These are phyloP conservation scores for Datisca glomerata DNA, from an alignment of 306 rosid species.

Conservation along the genomic window DNA sequence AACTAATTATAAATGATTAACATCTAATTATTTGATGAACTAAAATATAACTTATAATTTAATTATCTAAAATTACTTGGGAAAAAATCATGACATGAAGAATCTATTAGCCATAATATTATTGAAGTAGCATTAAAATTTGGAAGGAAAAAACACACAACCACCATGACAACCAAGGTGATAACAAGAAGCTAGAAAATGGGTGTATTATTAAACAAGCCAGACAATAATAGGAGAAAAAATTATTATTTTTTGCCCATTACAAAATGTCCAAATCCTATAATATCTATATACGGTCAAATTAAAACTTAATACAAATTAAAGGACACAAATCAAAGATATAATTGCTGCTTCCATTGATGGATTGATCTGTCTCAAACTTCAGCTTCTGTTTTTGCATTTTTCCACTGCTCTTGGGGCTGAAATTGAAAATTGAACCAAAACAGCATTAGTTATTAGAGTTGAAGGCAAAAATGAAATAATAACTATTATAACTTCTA, in stretches of 20 bases:
- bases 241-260: slow-evolving; percentile 67
- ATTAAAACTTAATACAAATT: slow-evolving; percentile 16
- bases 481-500: background rate
- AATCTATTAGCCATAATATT: too few relatives aligned
- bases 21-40: too few relatives aligned
- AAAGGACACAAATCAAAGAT: slow-evolving; percentile 42
- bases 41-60: too few relatives aligned
- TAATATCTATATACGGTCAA: slow-evolving; percentile 50
- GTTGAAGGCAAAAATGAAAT: too few relatives aligned
- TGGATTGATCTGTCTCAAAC: slow-evolving; percentile 15
- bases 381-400: slow-evolving; percentile 96
- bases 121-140: too few relatives aligned
- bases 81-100: too few relatives aligned
- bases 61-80: too few relatives aligned
- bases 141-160: background rate
- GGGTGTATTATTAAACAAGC: slow-evolving; percentile 34
- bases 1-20: background rate
- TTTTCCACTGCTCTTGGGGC: slow-evolving; percentile 99
- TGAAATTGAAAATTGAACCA: slow-evolving; percentile 24
- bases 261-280: slow-evolving; percentile 32
- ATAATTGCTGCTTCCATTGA: slow-evolving; percentile 7
- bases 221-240: slow-evolving; percentile 35
- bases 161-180: slow-evolving; percentile 1
- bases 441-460: background rate
- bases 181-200: background rate